Conservation (phyloP, 2,329 filamentous ascomycete genomes). For the Parafenestella ontariensis region DNA sequence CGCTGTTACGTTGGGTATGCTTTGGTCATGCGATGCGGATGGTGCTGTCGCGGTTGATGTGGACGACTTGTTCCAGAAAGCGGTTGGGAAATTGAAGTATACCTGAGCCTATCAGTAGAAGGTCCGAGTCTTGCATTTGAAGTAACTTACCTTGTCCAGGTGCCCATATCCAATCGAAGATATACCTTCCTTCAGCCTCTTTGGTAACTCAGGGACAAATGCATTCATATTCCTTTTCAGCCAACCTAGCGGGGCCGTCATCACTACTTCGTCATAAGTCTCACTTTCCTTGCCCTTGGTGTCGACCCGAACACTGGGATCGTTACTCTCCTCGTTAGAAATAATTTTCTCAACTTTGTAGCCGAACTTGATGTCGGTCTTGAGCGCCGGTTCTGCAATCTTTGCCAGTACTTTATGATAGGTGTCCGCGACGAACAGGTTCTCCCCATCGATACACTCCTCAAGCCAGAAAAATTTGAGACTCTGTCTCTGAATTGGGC, state of each 20-base stretch:
- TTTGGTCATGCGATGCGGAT: conserved; percentile 15
- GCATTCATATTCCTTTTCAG: conserved; percentile 47
- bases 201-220: conserved; percentile 68
- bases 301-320: conserved; percentile 48
- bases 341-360: conserved; percentile 55
- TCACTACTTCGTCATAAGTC: conserved; percentile 71
- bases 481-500: conserved; percentile 68
- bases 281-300: conserved; percentile 55
- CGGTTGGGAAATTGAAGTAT: conserved; percentile 69
- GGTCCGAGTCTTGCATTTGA: conserved; percentile 28
- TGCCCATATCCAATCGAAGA: conserved; percentile 72
- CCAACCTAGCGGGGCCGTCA: conserved; percentile 72
- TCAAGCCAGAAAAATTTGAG: conserved; percentile 81
- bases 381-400: conserved; percentile 64
- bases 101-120: conserved; percentile 33
- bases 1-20: conserved; percentile 47
- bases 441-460: conserved; percentile 76
- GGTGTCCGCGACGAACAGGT: conserved; percentile 68
- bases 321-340: conserved; percentile 22
- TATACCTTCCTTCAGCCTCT: conserved; percentile 66
- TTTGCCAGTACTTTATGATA: conserved; percentile 66
- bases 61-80: conserved; percentile 70
- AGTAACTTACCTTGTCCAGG: conserved; percentile 67
- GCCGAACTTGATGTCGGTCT: conserved; percentile 63
- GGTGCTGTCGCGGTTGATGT: background rate